phyloP scores from a whole-genome alignment of 257 asterid genomes.

The Penstemon barbatus region DNA sequence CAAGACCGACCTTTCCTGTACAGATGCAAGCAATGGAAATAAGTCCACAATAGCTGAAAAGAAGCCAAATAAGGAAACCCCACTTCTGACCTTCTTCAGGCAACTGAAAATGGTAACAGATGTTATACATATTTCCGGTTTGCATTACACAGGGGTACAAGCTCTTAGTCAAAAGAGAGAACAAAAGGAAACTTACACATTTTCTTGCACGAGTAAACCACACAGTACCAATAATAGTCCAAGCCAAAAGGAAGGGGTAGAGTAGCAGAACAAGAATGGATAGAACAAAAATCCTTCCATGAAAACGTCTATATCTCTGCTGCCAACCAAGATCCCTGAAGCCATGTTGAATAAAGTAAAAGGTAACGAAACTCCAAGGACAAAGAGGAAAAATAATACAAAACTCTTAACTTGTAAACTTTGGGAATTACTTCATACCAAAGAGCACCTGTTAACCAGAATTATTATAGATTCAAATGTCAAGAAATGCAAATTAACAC shows the following conservation, averaged over 20 bases:
- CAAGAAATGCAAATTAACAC: slow-evolving; percentile 6
- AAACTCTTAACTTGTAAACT: slow-evolving; percentile 1
- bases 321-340: slow-evolving; percentile 93
- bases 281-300: slow-evolving; percentile 83
- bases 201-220: slow-evolving; percentile 80
- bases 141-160: slow-evolving; percentile 11
- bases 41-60: slow-evolving; percentile 96
- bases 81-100: slow-evolving; percentile 97
- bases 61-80: slow-evolving; percentile 98
- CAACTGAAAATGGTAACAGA: slow-evolving; percentile 49
- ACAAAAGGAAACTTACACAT: slow-evolving; percentile 58
- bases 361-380: background rate
- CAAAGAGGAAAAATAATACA: background rate
- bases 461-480: background rate
- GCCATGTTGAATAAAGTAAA: slow-evolving; percentile 5
- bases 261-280: slow-evolving; percentile 72
- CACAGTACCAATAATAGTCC: slow-evolving; percentile 84
- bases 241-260: slow-evolving; percentile 82
- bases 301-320: slow-evolving; percentile 79
- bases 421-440: slow-evolving; percentile 7
- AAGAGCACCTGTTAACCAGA: slow-evolving; percentile 5
- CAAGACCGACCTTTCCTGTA: slow-evolving; percentile 72
- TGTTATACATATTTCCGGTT: slow-evolving; percentile 26
- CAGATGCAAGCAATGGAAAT: slow-evolving; percentile 76
- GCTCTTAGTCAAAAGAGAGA: slow-evolving; percentile 8